Percentiles rank a stretch among this genome's conserved stretches.
Evolutionary conservation across 2,329 filamentous ascomycete genomes (phyloP).

Genomic region (Hortaea sp.): DNA sequence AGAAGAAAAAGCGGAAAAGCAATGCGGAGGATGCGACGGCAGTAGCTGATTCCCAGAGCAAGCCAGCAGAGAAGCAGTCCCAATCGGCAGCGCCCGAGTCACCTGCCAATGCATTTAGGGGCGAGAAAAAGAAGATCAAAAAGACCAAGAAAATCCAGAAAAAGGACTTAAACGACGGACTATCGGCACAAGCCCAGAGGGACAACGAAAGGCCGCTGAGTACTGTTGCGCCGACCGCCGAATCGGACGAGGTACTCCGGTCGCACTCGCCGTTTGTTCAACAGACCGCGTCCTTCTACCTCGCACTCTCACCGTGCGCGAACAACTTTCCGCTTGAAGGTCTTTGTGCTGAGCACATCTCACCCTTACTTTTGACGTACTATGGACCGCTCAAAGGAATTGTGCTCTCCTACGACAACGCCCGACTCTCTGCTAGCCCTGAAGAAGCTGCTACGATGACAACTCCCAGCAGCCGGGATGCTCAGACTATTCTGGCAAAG

Average conservation of each 20-base stretch:
- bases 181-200: not conserved
- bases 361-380: slow-evolving; percentile 66
- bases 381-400: slow-evolving; percentile 63
- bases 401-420: slow-evolving; percentile 63
- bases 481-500: slow-evolving; percentile 28
- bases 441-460: slow-evolving; percentile 4
- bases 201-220: slow-evolving; percentile 1
- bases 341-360: slow-evolving; percentile 63
- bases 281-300: slow-evolving; percentile 71
- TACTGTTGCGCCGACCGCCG: not conserved
- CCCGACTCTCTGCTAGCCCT: slow-evolving; percentile 48
- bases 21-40: not conserved
- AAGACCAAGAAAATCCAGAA: slow-evolving; percentile 2
- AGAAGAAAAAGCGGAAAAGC: not conserved
- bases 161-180: not conserved
- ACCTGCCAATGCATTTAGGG: not conserved
- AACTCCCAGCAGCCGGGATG: not conserved
- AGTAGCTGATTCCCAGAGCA: not conserved
- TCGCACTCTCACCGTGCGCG: slow-evolving; percentile 61
- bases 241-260: slow-evolving; percentile 2
- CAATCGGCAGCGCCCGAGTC: not conserved
- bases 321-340: slow-evolving; percentile 61
- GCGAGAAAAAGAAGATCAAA: slow-evolving; percentile 2
- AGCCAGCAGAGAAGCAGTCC: not conserved
- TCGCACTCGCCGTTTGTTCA: slow-evolving; percentile 59